Base-by-base conservation (phyloP, 768 basidiomycete species). In the Termitomyces titanicus region DNA sequence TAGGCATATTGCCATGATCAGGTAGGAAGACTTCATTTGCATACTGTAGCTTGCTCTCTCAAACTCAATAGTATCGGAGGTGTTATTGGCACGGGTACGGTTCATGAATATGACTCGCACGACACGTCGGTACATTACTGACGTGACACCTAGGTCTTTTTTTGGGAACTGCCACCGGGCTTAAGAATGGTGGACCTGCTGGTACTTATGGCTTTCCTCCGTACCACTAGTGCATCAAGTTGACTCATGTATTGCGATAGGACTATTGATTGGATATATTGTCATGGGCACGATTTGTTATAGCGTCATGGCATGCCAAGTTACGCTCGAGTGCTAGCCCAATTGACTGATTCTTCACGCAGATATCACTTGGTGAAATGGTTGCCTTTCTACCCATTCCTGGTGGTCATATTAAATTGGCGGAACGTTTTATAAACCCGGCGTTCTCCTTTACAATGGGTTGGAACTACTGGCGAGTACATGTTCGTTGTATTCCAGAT, bases 1-100 rank as follows among this genome's bases (percentile, higher is more conserved):
- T 63, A 76, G 89, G 15, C 90, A 92, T 66, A 78, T 92, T 56
- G 86, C 89, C 47, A 89, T 91, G 88, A 90, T 91, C 61, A 89
- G 88, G 86, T 35, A 39, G 40, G 27, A 9, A 43, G 38, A 39
- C 25, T 24, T 17, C 2, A 10, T 42, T 29, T 43, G 1, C 35
- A 29, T 24, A n/a, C 24, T 13, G 24, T 25, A 24, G 18, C 9
- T 39, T 37, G 27, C 40, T 62, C 15, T 54, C 50, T 43, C 31
- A 37, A 15, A 18, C 39, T 29, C 0, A 54, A 27, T 53, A 85
- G 83, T 76, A 84, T 85, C 50, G 82, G 81, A 44, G 84, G 84
- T 65, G 83, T 83, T 35, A 79, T 79, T 59, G 78, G 79, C 47
- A 83, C 81, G 53, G 84, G 86, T 74, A 69, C 74, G 55, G 76